Evolutionary conservation across 1,284 basidiomycete genomes (phyloP).

Genomic region (Leucoagaricus sp.): DNA sequence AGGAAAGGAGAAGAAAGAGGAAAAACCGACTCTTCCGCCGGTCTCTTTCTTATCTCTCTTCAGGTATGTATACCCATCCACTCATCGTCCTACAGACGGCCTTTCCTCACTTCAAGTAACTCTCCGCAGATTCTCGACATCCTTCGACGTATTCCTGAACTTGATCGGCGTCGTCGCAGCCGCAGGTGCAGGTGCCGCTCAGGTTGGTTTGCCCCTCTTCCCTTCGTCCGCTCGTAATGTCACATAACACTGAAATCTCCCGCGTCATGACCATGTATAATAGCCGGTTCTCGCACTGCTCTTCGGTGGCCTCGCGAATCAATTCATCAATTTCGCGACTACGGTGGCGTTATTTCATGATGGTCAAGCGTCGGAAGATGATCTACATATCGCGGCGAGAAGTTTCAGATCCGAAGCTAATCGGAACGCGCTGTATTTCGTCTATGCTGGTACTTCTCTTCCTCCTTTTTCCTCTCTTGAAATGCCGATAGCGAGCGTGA

Average conservation of each 20-base stretch:
- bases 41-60: slow-evolving; percentile 44
- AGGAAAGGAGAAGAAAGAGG: neutral
- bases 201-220: slow-evolving; percentile 42
- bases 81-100: neutral
- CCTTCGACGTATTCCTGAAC: slow-evolving; percentile 57
- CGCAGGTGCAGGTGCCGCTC: slow-evolving; percentile 66
- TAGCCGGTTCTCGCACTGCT: slow-evolving; percentile 77
- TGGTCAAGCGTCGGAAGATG: slow-evolving; percentile 25
- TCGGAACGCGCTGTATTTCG: slow-evolving; percentile 58
- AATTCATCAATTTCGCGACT: slow-evolving; percentile 62
- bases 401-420: slow-evolving; percentile 51
- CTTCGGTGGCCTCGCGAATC: slow-evolving; percentile 72
- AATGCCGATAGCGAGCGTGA: slow-evolving; percentile 83
- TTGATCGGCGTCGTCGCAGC: slow-evolving; percentile 62
- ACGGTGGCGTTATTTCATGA: slow-evolving; percentile 26
- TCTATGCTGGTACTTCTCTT: slow-evolving; percentile 72
- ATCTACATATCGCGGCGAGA: slow-evolving; percentile 36
- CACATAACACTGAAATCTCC: neutral
- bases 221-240: neutral
- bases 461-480: slow-evolving; percentile 67
- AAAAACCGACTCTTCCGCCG: slow-evolving; percentile 10
- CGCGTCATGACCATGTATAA: neutral
- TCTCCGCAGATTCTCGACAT: slow-evolving; percentile 54
- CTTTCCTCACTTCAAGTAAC: neutral
- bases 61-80: slow-evolving; percentile 30